A percentile compares a stretch with the other conserved stretches of the same genome.
These are phyloP conservation scores for Wickerhamiella azyma DNA, from an alignment of 805 yeast genomes.

Conservation along the genomic window DNA sequence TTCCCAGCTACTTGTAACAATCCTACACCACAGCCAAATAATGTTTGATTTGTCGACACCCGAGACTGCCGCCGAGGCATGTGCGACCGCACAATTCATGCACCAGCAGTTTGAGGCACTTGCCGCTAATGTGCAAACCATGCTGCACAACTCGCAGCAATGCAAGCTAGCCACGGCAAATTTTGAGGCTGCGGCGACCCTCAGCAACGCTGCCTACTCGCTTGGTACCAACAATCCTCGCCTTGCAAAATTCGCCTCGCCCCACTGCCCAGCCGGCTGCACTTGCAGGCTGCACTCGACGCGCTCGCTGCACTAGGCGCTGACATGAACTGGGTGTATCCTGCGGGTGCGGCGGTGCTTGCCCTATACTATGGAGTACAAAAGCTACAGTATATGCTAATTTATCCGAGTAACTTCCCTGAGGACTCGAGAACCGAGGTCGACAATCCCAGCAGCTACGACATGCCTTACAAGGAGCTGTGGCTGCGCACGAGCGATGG, in stretches of 20 bases:
- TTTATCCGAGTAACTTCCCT: constrained; percentile 76
- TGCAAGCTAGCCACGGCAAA: not conserved
- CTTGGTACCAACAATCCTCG: too few relatives aligned
- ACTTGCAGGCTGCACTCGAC: not conserved
- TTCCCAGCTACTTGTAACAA: too few relatives aligned
- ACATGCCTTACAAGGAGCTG: constrained; percentile 50
- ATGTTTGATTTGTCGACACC: not conserved
- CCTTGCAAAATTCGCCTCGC: too few relatives aligned
- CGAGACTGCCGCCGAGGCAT: not conserved
- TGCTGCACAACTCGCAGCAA: not conserved
- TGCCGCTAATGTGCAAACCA: not conserved
- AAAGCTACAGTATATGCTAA: constrained; percentile 41
- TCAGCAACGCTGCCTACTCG: not conserved
- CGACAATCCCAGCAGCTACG: constrained; percentile 62
- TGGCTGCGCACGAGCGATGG: constrained; percentile 56
- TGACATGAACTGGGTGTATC: constrained; percentile 8
- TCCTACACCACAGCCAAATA: too few relatives aligned
- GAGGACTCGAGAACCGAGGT: constrained; percentile 53
- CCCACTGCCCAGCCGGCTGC: not conserved
- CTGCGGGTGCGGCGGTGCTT: constrained; percentile 1
- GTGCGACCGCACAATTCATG: not conserved
- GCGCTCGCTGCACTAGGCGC: too few relatives aligned
- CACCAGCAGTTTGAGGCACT: not conserved
- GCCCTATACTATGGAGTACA: constrained; percentile 3
- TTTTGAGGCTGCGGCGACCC: not conserved